phyloP scores from a whole-genome alignment of 1,139 yeast species.

The Kurtzmaniella quercitrusa region DNA sequence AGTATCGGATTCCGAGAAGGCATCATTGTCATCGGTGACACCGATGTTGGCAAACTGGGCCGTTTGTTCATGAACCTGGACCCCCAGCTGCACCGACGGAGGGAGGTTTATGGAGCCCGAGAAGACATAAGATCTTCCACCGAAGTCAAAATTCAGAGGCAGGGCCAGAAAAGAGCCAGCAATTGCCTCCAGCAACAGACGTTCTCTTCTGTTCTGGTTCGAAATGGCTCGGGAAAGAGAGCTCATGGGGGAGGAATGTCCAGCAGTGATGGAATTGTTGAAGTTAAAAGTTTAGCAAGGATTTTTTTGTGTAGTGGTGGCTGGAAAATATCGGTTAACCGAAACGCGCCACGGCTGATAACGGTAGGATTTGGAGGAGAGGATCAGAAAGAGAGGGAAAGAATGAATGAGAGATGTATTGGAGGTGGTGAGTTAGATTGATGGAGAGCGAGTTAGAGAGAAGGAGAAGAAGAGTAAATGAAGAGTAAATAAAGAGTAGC shows the following conservation, averaged over 20 bases:
- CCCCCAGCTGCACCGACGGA: conserved; percentile 43
- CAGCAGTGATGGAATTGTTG: background rate
- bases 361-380: no score
- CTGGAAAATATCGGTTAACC: background rate
- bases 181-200: conserved; percentile 25
- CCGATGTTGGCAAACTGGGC: conserved; percentile 60
- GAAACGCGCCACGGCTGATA: background rate
- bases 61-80: conserved; percentile 58
- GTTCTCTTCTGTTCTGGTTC: conserved; percentile 13
- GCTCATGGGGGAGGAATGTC: background rate
- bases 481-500: no score
- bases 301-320: background rate
- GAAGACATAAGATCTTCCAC: conserved; percentile 41
- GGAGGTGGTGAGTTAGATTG: no score
- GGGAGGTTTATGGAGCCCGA: conserved; percentile 24
- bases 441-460: no score
- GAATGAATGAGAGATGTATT: no score
- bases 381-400: background rate
- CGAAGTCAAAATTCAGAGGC: conserved; percentile 34
- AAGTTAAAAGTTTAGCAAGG: background rate
- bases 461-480: no score
- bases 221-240: conserved; percentile 4
- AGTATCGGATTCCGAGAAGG: background rate
- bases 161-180: conserved; percentile 15
- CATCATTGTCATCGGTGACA: conserved; percentile 41